These are phyloP conservation scores for Epichloe glyceriae DNA, from an alignment of 2,329 filamentous ascomycete species.

Conservation along the genomic window DNA sequence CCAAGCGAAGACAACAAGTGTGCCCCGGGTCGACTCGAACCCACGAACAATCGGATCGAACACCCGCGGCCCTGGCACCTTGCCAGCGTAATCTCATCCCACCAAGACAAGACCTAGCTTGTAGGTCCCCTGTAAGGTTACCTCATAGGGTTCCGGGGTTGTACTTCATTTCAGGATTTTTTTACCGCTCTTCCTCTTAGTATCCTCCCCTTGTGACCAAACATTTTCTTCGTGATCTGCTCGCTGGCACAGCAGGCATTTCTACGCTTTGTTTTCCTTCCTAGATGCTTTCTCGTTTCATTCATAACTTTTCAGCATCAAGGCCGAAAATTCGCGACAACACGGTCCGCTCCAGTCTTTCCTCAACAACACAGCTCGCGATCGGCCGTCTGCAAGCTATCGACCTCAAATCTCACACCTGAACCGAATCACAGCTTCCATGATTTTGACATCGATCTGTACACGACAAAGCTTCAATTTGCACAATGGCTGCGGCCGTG, in stretches of 20 bases:
- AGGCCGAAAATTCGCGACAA: background rate
- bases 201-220: background rate
- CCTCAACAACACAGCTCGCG: constrained; percentile 5
- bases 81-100: background rate
- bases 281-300: background rate
- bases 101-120: background rate
- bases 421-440: constrained; percentile 29
- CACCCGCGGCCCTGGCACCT: background rate
- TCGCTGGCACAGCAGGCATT: background rate
- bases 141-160: background rate
- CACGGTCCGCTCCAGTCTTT: background rate
- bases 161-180: background rate
- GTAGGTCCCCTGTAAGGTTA: background rate
- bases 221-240: background rate
- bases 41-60: background rate
- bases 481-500: constrained; percentile 42
- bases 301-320: background rate
- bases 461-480: constrained; percentile 31
- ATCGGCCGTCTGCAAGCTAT: constrained; percentile 3
- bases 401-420: background rate
- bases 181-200: background rate
- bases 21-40: background rate
- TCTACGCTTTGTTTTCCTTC: background rate
- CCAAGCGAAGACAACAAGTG: background rate
- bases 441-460: constrained; percentile 33